A percentile compares a stretch with the other conserved stretches of the same genome.
Evolutionary conservation across 2,329 filamentous ascomycete genomes (phyloP).

Genomic region (Leptographium flavum): DNA sequence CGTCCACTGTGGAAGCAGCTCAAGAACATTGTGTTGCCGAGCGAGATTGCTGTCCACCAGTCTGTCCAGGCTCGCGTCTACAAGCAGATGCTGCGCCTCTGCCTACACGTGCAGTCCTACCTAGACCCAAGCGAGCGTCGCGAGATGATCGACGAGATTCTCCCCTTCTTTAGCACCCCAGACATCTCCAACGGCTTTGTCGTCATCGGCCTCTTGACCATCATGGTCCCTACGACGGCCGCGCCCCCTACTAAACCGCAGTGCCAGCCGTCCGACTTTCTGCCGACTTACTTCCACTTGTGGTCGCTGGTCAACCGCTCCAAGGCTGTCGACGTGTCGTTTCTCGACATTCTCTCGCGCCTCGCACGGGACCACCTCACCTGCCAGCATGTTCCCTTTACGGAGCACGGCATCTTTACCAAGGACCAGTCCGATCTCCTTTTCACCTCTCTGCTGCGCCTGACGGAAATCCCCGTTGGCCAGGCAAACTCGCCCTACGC

Average conservation of each 20-base stretch:
- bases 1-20: conserved; percentile 82
- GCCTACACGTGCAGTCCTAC: conserved; percentile 79
- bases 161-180: conserved; percentile 84
- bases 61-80: conserved; percentile 37
- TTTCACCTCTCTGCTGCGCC: conserved; percentile 76
- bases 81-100: conserved; percentile 69
- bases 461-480: conserved; percentile 92
- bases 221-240: conserved; percentile 74
- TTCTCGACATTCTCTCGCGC: conserved; percentile 80
- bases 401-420: conserved; percentile 80
- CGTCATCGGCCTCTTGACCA: conserved; percentile 74
- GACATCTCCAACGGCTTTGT: conserved; percentile 87
- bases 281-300: conserved; percentile 90
- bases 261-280: conserved; percentile 74
- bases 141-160: conserved; percentile 64
- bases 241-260: conserved; percentile 56
- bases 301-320: conserved; percentile 91
- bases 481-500: conserved; percentile 83
- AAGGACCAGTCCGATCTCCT: conserved; percentile 83
- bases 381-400: conserved; percentile 63
- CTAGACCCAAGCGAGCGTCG: conserved; percentile 81
- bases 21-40: conserved; percentile 77
- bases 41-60: conserved; percentile 59
- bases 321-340: conserved; percentile 70
- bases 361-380: conserved; percentile 71